These are phyloP conservation scores for Pestalotiopsis sp. DNA, from an alignment of 2,329 filamentous ascomycete genomes.

Conservation along the genomic window DNA sequence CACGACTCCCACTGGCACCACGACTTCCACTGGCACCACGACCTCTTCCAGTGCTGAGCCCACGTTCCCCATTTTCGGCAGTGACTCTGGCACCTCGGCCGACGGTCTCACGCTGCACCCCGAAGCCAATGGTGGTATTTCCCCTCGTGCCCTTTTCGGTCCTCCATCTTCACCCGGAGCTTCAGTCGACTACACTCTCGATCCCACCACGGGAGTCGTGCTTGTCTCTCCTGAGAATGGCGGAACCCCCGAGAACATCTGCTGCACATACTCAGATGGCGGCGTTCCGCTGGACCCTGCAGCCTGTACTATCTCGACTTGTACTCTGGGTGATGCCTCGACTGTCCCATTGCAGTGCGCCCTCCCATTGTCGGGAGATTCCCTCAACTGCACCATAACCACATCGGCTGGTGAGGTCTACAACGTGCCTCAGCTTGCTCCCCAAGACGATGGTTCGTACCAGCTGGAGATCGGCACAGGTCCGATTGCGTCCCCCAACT, in stretches of 20 bases:
- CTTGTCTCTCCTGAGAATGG: not conserved
- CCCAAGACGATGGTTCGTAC: no score
- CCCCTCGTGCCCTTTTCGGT: not conserved
- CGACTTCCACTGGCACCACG: no score
- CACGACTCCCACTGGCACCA: no score
- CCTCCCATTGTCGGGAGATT: no score
- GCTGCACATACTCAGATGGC: not conserved
- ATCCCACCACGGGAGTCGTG: not conserved
- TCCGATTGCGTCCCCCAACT: no score
- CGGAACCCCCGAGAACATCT: not conserved
- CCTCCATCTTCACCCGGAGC: not conserved
- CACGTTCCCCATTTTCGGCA: no score
- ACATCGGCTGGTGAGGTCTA: no score
- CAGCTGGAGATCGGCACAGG: no score
- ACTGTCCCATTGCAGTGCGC: not conserved
- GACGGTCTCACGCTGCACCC: not conserved
- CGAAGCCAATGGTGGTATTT: no score
- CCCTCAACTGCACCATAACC: no score
- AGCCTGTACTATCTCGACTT: not conserved
- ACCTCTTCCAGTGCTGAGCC: no score
- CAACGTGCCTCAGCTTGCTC: no score
- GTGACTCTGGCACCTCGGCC: not conserved
- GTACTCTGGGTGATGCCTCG: not conserved
- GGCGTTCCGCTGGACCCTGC: not conserved
- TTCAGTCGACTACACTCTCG: not conserved